These are phyloP conservation scores for Gigaspora rosea DNA, from an alignment of 192 early-diverging fungal genomes.

Conservation along the genomic window DNA sequence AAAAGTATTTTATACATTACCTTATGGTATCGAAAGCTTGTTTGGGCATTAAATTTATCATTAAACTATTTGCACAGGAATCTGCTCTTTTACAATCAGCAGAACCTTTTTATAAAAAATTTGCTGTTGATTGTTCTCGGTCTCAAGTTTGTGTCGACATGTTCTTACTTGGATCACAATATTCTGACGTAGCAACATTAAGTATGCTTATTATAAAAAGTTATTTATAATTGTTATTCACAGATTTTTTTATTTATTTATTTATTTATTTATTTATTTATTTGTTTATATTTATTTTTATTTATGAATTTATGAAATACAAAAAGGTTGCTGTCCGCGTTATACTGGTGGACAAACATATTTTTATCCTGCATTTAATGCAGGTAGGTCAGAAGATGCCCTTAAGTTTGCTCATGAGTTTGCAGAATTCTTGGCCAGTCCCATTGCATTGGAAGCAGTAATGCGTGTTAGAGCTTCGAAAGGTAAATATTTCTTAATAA, in stretches of 20 bases:
- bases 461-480: slow-evolving; percentile 90
- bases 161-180: slow-evolving; percentile 81
- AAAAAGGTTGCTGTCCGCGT: slow-evolving; percentile 67
- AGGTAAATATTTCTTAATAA: slow-evolving; percentile 44
- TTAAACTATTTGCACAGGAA: slow-evolving; percentile 54
- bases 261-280: too few relatives aligned
- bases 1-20: slow-evolving; percentile 50
- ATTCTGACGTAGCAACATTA: slow-evolving; percentile 87
- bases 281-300: slow-evolving; percentile 19
- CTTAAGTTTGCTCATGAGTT: slow-evolving; percentile 85
- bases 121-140: slow-evolving; percentile 90
- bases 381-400: slow-evolving; percentile 78
- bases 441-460: slow-evolving; percentile 88
- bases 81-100: slow-evolving; percentile 78
- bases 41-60: not conserved
- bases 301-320: slow-evolving; percentile 16
- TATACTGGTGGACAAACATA: slow-evolving; percentile 89
- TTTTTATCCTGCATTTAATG: slow-evolving; percentile 90
- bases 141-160: slow-evolving; percentile 88
- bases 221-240: slow-evolving; percentile 20
- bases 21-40: not conserved
- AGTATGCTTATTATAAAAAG: slow-evolving; percentile 47
- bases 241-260: not conserved
- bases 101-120: slow-evolving; percentile 86
- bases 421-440: slow-evolving; percentile 72